Conservation (phyloP, 192 early-diverging fungal species). For the Tieghemiomyces parasiticus region DNA sequence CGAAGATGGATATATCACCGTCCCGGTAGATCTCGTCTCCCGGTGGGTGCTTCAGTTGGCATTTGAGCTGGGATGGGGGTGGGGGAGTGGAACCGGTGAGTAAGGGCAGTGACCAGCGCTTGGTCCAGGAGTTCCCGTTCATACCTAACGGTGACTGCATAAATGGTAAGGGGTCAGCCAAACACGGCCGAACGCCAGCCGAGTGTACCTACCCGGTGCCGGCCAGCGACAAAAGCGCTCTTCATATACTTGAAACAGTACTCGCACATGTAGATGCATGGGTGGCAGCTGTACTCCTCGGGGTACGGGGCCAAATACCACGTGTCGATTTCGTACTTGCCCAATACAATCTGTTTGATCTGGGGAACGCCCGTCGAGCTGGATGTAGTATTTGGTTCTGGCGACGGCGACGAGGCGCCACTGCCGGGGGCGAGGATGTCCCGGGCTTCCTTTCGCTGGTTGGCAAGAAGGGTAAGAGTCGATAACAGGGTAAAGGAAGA, state of each 20-base stretch:
- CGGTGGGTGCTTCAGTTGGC: slow-evolving; percentile 67
- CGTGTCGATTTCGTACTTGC: slow-evolving; percentile 69
- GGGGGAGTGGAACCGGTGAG: too few relatives aligned
- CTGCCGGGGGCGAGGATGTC: not conserved
- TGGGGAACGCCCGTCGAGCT: slow-evolving; percentile 10
- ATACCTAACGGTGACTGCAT: not conserved
- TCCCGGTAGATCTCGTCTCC: slow-evolving; percentile 95
- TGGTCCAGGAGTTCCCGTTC: not conserved
- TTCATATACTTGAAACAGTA: slow-evolving; percentile 98
- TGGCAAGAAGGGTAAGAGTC: not conserved
- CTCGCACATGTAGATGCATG: slow-evolving; percentile 82
- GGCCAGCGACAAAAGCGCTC: slow-evolving; percentile 56
- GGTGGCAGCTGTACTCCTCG: slow-evolving; percentile 80
- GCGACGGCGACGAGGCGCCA: not conserved
- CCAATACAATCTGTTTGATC: slow-evolving; percentile 67
- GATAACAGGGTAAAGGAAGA: not conserved
- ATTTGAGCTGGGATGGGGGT: slow-evolving; percentile 39
- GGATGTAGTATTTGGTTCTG: too few relatives aligned
- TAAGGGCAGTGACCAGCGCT: not conserved
- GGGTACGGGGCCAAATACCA: slow-evolving; percentile 96
- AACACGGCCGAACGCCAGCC: not conserved
- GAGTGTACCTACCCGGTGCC: slow-evolving; percentile 45
- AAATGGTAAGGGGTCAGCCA: not conserved
- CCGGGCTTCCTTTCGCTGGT: not conserved
- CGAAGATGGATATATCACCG: slow-evolving; percentile 76